A percentile compares a stretch with the other conserved stretches of the same genome.
Evolutionary conservation across 345 rosid genomes (phyloP).

Genomic region (Populus tremula): DNA sequence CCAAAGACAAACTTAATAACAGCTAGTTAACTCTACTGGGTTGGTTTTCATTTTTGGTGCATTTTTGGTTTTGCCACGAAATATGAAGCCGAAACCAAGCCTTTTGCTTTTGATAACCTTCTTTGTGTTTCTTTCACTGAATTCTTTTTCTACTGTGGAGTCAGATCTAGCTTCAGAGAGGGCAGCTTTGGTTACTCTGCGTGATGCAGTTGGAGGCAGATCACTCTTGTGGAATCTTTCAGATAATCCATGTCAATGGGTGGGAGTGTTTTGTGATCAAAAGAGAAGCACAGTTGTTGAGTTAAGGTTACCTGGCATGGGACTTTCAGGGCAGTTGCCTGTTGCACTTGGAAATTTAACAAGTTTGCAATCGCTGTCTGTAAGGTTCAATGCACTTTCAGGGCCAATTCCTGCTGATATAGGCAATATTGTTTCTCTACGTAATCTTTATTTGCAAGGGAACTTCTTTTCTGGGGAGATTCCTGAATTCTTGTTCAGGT

Average conservation of each 20-base stretch:
- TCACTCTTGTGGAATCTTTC: conserved; percentile 22
- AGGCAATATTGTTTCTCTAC: conserved; percentile 53
- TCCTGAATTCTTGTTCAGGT: conserved; percentile 43
- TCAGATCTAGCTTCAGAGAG: conserved; percentile 30
- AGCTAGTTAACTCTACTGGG: too few species aligned
- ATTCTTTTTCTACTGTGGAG: neutral
- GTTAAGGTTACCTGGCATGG: conserved; percentile 71
- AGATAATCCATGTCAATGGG: conserved; percentile 37
- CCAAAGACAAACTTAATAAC: neutral
- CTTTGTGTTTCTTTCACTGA: neutral
- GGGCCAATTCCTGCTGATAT: conserved; percentile 78
- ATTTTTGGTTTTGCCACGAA: neutral
- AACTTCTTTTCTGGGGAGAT: conserved; percentile 72
- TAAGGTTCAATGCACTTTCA: conserved; percentile 60
- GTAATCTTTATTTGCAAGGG: conserved; percentile 62
- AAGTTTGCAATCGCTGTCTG: conserved; percentile 55
- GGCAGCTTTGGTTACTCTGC: conserved; percentile 17
- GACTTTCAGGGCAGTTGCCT: conserved; percentile 69
- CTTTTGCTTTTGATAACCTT: neutral
- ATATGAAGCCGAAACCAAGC: conserved; percentile 9
- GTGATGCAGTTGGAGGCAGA: conserved; percentile 22
- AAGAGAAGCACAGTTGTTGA: conserved; percentile 40
- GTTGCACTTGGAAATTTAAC: conserved; percentile 70
- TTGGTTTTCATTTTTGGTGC: conserved; percentile 1
- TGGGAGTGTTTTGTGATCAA: conserved; percentile 55